Conservation (phyloP, 1,139 yeast species). For the Lodderomyces parapsilosis region DNA sequence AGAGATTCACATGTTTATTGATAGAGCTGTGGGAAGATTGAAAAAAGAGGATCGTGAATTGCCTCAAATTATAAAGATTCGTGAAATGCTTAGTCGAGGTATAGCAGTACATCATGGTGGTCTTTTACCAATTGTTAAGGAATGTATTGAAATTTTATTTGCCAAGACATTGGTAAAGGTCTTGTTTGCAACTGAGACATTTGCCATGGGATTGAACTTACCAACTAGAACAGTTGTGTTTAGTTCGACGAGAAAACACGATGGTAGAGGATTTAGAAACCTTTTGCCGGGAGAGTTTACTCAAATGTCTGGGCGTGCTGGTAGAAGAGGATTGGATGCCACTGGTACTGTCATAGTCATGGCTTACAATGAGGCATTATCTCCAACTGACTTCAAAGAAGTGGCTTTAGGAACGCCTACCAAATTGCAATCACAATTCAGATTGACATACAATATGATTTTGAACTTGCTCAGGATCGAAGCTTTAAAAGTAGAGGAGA, state of each 20-base stretch:
- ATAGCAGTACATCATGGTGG: conserved; percentile 99
- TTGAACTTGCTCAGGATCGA: conserved; percentile 87
- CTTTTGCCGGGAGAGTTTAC: conserved; percentile 94
- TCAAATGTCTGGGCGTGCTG: conserved; percentile 99
- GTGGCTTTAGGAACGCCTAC: conserved; percentile 88
- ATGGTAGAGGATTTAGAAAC: conserved; percentile 79
- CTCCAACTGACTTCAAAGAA: conserved; percentile 63
- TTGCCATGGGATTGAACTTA: conserved; percentile 95
- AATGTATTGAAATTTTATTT: conserved; percentile 88
- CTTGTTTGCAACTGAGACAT: conserved; percentile 95
- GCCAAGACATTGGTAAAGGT: conserved; percentile 85
- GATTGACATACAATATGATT: conserved; percentile 95
- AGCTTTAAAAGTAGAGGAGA: conserved; percentile 92
- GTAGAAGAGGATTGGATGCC: conserved; percentile 92
- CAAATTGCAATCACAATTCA: conserved; percentile 83
- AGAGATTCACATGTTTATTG: conserved; percentile 89
- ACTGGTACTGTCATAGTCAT: conserved; percentile 96
- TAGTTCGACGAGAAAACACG: conserved; percentile 81
- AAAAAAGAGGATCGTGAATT: conserved; percentile 89
- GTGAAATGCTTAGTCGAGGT: conserved; percentile 85
- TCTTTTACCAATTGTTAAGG: conserved; percentile 89
- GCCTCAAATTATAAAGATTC: conserved; percentile 82
- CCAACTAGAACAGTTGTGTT: conserved; percentile 97
- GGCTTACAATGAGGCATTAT: conserved; percentile 74
- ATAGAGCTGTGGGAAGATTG: conserved; percentile 81